Base-by-base conservation (phyloP, 2,329 filamentous ascomycete genomes). In the Hypomyces rosellus region DNA sequence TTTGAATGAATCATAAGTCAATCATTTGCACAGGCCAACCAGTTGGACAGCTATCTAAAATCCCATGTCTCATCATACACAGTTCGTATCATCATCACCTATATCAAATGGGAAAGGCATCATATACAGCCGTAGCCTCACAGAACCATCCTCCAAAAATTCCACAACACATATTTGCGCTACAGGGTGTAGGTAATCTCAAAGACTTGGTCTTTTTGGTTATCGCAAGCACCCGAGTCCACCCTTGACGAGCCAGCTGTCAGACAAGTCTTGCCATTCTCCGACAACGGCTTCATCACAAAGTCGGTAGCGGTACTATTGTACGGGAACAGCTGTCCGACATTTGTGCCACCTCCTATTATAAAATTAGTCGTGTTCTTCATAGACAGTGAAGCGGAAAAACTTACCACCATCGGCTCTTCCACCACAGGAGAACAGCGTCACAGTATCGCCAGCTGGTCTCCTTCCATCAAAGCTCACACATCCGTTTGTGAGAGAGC, bases 341-440 rank as follows among this genome's bases (percentile, higher is more conserved):
- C 65, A 38, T 76, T 70, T 13, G 74, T 77, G 37, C 65, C 57
- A 18, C 75, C 74, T 39, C 64, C 74, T 74, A 40, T 45, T 36
- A 9, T 16, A 2, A 16, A 25, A 39, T 46, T 44, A 13, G 22
- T 42, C 12, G 34, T 9, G 25, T 14, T 33, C 20, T 15, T 15
- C 34, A 45, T 48, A 61, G 52, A 18, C 50, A 46, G 9, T 30
- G 22, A 49, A 42, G 14, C 14, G 13, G 30, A 11, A 30, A 30
- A 37, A 53, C 65, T 65, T 61, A 69, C 71, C 60, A 43, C 75
- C 75, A 39, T 70, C 74, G 14, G 74, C 75, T 34, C 75, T 68
- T 9, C 76, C 76, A 22, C 76, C 76, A 53, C 76, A 79, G 1
- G 74, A 75, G 54, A 79, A 79, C 15, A 79, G 49, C 5, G 63